Base-by-base conservation (phyloP, 108 stramenopile species). In the Cyclotella sp. region DNA sequence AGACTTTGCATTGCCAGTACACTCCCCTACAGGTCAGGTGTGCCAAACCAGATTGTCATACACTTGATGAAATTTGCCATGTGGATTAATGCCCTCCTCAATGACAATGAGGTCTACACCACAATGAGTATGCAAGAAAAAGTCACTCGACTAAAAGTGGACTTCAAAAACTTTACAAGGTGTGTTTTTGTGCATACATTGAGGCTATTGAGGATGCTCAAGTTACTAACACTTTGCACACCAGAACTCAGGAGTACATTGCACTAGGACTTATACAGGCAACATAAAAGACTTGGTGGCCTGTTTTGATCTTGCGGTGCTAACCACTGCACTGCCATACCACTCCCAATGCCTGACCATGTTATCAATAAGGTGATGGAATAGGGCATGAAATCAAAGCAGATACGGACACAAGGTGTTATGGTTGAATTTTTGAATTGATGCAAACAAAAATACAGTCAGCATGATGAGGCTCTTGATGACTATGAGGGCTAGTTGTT, bases 1-100 rank as follows among this genome's bases (percentile, higher is more conserved):
- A 15, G 42, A 0, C 44, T 70, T n/a, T 19, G 65, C 0, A 52
- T 63, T 24, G 10, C 61, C 39, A 63, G 30, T 53, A 55, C 6
- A 14, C 63, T 84, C 2, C 77, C 73, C 0, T 79, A 22, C 43
- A 24, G 49, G 3, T 13, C 8, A 0, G 51, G 34, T 9, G 7
- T 61, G 26, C 77, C 73, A 0, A 6, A 65, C 9, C 5, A 18
- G 7, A 26, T 84, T 16, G 58, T 79, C 13, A 79, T 78, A 0
- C 9, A 58, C 2, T 46, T 79, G 34, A 47, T 74, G 0, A 58
- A 72, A 13, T 55, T 58, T 53, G 44, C 59, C 1, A 41, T 68
- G 45, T 79, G 65, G 68, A 28, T 70, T 15, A 84, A 76, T 46
- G 72, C 73, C 0, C 55, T 79, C 12, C 78, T 79, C 0, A 21